A percentile compares a stretch with the other conserved stretches of the same genome.
Evolutionary conservation across 2,329 filamentous ascomycete genomes (phyloP).

Genomic region (Plenodomus lindquistii): DNA sequence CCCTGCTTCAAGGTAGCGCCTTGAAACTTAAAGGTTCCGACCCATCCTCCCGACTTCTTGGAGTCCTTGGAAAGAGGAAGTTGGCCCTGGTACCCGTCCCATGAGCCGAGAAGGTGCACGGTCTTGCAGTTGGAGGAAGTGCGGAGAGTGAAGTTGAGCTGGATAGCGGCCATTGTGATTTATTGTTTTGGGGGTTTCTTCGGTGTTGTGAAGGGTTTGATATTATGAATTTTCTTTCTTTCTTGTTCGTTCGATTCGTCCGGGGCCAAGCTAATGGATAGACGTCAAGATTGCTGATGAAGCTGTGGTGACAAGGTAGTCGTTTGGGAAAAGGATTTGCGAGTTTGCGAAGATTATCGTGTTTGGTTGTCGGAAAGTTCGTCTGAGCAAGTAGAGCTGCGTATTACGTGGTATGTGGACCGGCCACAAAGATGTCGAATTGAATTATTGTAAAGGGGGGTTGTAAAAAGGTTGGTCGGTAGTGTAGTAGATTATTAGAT

Average conservation of each 20-base stretch:
- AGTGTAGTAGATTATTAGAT: slow-evolving; percentile 37
- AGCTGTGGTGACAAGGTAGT: slow-evolving; percentile 31
- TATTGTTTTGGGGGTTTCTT: slow-evolving; percentile 26
- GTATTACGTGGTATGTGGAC: slow-evolving; percentile 51
- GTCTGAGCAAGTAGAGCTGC: slow-evolving; percentile 54
- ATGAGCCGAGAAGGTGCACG: slow-evolving; percentile 95
- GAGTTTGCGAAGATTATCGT: slow-evolving; percentile 35
- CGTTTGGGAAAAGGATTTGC: slow-evolving; percentile 31
- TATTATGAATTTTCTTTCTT: slow-evolving; percentile 28
- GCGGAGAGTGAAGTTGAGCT: slow-evolving; percentile 94
- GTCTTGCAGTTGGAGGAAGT: slow-evolving; percentile 97
- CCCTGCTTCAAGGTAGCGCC: slow-evolving; percentile 82
- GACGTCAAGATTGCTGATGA: slow-evolving; percentile 40
- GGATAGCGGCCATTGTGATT: slow-evolving; percentile 79
- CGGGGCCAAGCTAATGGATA: slow-evolving; percentile 45
- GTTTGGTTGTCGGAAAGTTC: slow-evolving; percentile 21
- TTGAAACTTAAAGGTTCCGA: slow-evolving; percentile 95
- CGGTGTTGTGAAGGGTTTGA: slow-evolving; percentile 15
- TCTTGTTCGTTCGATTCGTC: slow-evolving; percentile 33
- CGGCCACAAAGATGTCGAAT: slow-evolving; percentile 43
- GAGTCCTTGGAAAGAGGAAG: slow-evolving; percentile 91
- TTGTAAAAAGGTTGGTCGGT: slow-evolving; percentile 22
- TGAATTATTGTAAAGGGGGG: slow-evolving; percentile 41
- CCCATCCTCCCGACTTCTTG: slow-evolving; percentile 89
- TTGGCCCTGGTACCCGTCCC: slow-evolving; percentile 95